A percentile compares a stretch with the other conserved stretches of the same genome.
phyloP scores from a whole-genome alignment of 805 yeast genomes.

The Suhomyces xylopsoci region DNA sequence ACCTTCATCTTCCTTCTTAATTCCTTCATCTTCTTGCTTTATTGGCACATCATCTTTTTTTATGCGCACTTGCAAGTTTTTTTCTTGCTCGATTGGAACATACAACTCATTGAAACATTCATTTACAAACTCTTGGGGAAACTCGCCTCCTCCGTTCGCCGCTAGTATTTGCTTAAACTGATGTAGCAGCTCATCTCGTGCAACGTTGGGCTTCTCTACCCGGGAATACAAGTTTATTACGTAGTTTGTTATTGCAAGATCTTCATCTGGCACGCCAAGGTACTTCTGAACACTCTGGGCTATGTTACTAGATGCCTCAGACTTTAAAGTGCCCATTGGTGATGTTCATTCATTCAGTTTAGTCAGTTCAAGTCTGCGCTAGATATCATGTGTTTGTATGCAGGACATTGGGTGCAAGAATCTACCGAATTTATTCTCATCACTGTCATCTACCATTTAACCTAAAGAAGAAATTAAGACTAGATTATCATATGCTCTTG shows the following conservation, averaged over 20 bases:
- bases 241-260: constrained; percentile 25
- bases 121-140: constrained; percentile 30
- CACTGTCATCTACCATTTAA: too few relatives aligned
- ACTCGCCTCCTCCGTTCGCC: constrained; percentile 42
- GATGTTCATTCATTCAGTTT: not conserved
- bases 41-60: not conserved
- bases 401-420: not conserved
- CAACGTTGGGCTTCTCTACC: constrained; percentile 2
- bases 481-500: too few relatives aligned
- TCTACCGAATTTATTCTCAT: too few relatives aligned
- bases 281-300: constrained; percentile 9
- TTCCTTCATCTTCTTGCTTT: constrained; percentile 1
- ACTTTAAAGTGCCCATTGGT: not conserved
- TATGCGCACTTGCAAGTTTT: not conserved
- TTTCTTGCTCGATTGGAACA: constrained; percentile 1
- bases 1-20: not conserved
- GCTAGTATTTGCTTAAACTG: constrained; percentile 16
- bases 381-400: not conserved
- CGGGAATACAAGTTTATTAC: constrained; percentile 23
- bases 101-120: constrained; percentile 15
- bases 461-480: too few relatives aligned
- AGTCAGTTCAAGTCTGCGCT: not conserved
- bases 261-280: constrained; percentile 21
- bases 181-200: not conserved
- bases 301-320: not conserved